Conservation (phyloP, 129 eudicot species). For the Pulicaria dysenterica region DNA sequence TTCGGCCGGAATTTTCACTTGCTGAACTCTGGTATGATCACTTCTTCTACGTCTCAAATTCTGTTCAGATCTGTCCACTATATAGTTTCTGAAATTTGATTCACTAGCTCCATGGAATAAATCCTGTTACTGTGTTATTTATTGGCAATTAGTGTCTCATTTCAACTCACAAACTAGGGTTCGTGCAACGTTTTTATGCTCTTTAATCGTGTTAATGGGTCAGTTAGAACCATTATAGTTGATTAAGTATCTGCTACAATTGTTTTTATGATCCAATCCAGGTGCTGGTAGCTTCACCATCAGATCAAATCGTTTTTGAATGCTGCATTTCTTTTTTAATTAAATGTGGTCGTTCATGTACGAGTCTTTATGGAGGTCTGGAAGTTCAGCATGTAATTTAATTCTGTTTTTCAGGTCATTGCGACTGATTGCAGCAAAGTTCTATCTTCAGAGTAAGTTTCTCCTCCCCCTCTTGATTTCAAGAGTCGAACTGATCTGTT, state of each 20-base stretch:
- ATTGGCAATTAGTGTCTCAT: not conserved
- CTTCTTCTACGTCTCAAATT: conserved; percentile 15
- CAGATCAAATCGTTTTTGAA: conserved; percentile 19
- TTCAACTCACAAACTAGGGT: conserved; percentile 14
- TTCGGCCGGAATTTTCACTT: conserved; percentile 28
- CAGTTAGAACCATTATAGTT: conserved; percentile 6
- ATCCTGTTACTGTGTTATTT: conserved; percentile 8
- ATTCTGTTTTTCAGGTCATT: conserved; percentile 24
- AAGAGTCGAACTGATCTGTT: not conserved
- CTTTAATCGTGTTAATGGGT: not conserved
- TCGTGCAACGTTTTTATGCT: not conserved
- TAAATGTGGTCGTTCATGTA: not conserved
- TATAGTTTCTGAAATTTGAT: not conserved
- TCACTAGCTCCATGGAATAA: not conserved
- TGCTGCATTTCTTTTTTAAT: conserved; percentile 16
- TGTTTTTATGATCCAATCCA: conserved; percentile 19
- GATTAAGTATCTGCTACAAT: conserved; percentile 20
- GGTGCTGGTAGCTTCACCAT: conserved; percentile 14
- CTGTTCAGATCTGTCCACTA: conserved; percentile 21
- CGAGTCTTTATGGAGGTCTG: not conserved
- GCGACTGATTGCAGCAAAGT: conserved; percentile 9
- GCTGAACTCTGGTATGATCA: conserved; percentile 17
- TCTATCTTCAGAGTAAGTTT: conserved; percentile 20
- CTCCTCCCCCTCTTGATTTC: not conserved
- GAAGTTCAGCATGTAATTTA: not conserved